Conservation (phyloP, 306 rosid genomes). For the Pterocarpus macrocarpus region DNA sequence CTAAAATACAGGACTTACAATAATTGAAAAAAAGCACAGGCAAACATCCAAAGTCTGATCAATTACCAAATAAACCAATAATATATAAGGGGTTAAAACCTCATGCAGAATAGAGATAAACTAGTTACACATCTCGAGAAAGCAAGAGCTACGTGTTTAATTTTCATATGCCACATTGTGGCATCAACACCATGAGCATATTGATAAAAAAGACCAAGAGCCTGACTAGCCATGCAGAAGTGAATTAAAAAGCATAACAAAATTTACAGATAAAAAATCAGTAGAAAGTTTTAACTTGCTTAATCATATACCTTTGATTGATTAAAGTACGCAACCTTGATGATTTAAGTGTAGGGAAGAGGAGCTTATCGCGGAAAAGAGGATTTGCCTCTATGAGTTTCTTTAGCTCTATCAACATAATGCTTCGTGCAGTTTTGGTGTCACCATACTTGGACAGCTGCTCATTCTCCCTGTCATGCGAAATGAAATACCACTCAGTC, state of each 20-base stretch:
- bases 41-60: conserved; percentile 16
- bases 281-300: conserved; percentile 9
- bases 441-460: conserved; percentile 90
- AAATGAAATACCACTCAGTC: conserved; percentile 21
- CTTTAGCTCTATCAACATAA: conserved; percentile 84
- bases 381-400: conserved; percentile 89
- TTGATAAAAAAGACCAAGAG: not conserved
- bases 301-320: conserved; percentile 78
- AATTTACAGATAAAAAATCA: not conserved
- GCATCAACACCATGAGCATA: conserved; percentile 1
- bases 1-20: not conserved
- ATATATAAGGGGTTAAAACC: conserved; percentile 6
- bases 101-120: conserved; percentile 14
- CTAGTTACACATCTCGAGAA: not conserved
- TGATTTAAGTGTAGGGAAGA: conserved; percentile 74
- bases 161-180: not conserved
- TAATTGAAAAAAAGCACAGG: conserved; percentile 2
- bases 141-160: not conserved
- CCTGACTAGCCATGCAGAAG: not conserved
- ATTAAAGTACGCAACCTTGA: conserved; percentile 83
- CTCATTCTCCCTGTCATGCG: conserved; percentile 77
- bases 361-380: conserved; percentile 80
- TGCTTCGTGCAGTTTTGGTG: conserved; percentile 83
- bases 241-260: not conserved
- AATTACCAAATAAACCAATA: conserved; percentile 30